Percentiles rank a stretch among this genome's conserved stretches.
phyloP scores from a whole-genome alignment of 176 grass and related monocot species.

The Carex parvula region DNA sequence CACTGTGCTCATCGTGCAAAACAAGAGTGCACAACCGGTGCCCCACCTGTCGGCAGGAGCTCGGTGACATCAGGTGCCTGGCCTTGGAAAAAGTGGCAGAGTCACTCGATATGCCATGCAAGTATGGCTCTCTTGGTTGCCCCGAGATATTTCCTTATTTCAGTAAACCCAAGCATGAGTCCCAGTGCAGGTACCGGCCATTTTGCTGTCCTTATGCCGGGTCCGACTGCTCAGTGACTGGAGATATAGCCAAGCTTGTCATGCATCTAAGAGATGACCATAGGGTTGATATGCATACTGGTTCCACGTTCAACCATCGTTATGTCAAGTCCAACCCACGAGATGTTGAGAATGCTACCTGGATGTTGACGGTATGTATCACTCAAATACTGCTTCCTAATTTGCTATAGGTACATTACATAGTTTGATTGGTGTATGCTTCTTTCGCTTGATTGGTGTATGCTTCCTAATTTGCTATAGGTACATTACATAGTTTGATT shows the following conservation, averaged over 20 bases:
- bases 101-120: constrained; percentile 87
- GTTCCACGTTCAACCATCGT: constrained; percentile 94
- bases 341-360: constrained; percentile 94
- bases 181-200: constrained; percentile 80
- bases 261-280: constrained; percentile 83
- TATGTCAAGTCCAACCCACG: constrained; percentile 88
- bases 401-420: background rate
- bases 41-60: constrained; percentile 86
- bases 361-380: constrained; percentile 93
- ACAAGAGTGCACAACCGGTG: constrained; percentile 83
- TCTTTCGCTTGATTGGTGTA: no score
- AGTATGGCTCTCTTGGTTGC: constrained; percentile 57
- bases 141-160: constrained; percentile 81
- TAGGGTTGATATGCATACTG: constrained; percentile 90
- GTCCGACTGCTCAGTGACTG: constrained; percentile 73
- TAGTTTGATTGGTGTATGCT: background rate
- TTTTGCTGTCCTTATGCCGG: constrained; percentile 94
- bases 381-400: background rate
- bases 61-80: constrained; percentile 87
- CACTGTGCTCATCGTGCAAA: constrained; percentile 87
- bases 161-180: constrained; percentile 85
- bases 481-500: no score
- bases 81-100: constrained; percentile 97
- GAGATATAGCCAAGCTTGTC: constrained; percentile 74
- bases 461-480: no score